These are phyloP conservation scores for Phytophthora fragariae DNA, from an alignment of 352 stramenopile species.

Conservation along the genomic window DNA sequence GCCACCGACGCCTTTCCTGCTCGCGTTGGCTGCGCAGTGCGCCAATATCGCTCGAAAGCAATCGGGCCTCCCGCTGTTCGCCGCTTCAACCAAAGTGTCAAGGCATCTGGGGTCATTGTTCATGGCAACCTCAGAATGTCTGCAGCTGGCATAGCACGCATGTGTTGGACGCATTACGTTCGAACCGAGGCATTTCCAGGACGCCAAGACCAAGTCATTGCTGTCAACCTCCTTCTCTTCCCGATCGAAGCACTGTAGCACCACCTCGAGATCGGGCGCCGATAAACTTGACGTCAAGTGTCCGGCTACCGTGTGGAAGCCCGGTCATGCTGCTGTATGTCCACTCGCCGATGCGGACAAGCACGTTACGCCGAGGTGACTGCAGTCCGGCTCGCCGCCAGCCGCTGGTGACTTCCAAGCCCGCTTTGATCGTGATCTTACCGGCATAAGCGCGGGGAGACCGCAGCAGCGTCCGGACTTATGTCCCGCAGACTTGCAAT, in stretches of 20 bases:
- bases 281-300: conserved; percentile 20
- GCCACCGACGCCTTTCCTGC: conserved; percentile 22
- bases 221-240: background rate
- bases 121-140: conserved; percentile 17
- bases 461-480: conserved; percentile 23
- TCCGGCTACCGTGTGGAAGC: conserved; percentile 1
- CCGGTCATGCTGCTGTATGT: conserved; percentile 16
- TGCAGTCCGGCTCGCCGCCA: conserved; percentile 21
- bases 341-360: conserved; percentile 1
- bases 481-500: conserved; percentile 22
- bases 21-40: conserved; percentile 3
- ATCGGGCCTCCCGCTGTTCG: conserved; percentile 19
- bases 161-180: background rate
- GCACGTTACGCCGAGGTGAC: conserved; percentile 27
- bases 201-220: background rate
- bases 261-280: conserved; percentile 5
- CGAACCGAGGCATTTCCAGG: background rate
- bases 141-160: conserved; percentile 35
- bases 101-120: conserved; percentile 18
- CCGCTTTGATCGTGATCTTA: background rate
- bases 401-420: conserved; percentile 1
- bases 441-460: conserved; percentile 12
- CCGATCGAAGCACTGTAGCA: background rate
- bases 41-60: conserved; percentile 38
- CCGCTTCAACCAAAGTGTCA: conserved; percentile 16